A percentile compares a stretch with the other conserved stretches of the same genome.
Evolutionary conservation across 495 filamentous ascomycete genomes (phyloP).

Genomic region (Acidomyces sp.): DNA sequence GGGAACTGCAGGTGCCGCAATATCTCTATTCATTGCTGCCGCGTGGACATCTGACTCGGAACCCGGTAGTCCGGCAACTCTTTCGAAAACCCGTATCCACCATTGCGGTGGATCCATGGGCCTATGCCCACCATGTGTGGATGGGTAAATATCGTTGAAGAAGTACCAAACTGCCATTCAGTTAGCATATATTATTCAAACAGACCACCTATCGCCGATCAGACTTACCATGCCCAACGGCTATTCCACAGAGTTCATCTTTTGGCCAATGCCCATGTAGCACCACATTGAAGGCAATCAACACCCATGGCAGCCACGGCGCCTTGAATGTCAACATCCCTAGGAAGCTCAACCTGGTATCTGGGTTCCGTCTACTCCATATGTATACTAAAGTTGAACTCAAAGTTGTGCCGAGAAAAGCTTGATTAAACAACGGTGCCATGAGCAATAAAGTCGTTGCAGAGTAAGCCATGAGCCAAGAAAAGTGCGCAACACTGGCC

Average conservation of each 20-base stretch:
- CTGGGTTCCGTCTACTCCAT: constrained; percentile 89
- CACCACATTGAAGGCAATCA: constrained; percentile 78
- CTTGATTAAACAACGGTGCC: constrained; percentile 73
- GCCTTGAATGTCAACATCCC: constrained; percentile 83
- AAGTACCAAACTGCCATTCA: constrained; percentile 70
- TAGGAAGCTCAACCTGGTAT: constrained; percentile 79
- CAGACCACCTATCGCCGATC: not conserved
- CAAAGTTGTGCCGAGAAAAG: constrained; percentile 81
- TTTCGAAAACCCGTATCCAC: constrained; percentile 80
- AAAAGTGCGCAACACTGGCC: constrained; percentile 82
- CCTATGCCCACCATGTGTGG: constrained; percentile 68
- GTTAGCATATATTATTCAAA: not conserved
- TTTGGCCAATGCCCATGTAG: constrained; percentile 79
- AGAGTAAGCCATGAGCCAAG: constrained; percentile 83
- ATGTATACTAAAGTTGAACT: constrained; percentile 93
- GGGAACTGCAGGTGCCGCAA: constrained; percentile 17
- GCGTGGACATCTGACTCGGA: constrained; percentile 18
- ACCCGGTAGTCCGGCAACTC: constrained; percentile 20
- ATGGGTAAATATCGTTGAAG: constrained; percentile 91
- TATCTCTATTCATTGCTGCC: constrained; percentile 16
- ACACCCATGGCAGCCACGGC: constrained; percentile 90
- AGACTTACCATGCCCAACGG: constrained; percentile 64
- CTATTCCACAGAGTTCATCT: constrained; percentile 87
- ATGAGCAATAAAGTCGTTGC: constrained; percentile 61
- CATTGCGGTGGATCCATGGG: constrained; percentile 83